A percentile compares a stretch with the other conserved stretches of the same genome.
Conservation (phyloP, 768 basidiomycete species). For the Lactarius akahatsu region DNA sequence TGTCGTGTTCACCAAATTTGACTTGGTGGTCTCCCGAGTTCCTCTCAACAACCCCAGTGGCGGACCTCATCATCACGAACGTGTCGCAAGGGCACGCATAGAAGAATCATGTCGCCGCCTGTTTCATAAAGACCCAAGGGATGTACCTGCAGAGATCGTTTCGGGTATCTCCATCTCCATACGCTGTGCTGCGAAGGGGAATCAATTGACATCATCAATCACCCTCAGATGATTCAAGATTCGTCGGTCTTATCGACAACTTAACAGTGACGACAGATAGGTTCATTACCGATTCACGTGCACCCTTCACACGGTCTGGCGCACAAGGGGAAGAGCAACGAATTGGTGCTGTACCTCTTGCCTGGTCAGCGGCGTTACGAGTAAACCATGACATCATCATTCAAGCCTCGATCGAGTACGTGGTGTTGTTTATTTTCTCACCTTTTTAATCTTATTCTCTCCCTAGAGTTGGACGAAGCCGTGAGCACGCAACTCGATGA, state of each 20-base stretch:
- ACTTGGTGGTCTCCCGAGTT: background rate
- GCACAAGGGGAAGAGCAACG: background rate
- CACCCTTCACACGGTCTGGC: background rate
- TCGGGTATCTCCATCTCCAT: constrained; percentile 1
- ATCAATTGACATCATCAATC: background rate
- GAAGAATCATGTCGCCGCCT: constrained; percentile 1
- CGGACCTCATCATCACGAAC: background rate
- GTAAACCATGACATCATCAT: background rate
- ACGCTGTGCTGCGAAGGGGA: background rate
- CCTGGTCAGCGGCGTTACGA: constrained; percentile 10
- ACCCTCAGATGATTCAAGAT: background rate
- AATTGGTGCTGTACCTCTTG: background rate
- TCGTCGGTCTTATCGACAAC: background rate
- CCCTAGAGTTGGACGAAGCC: constrained; percentile 5
- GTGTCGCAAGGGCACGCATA: background rate
- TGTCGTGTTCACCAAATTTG: constrained; percentile 18
- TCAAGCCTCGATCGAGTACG: constrained; percentile 14
- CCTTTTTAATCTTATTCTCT: background rate
- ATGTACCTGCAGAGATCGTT: constrained; percentile 16
- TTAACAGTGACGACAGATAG: constrained; percentile 2
- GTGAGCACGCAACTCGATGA: background rate
- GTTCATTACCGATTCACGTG: background rate
- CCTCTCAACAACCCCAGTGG: background rate
- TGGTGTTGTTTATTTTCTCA: background rate
- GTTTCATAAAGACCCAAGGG: background rate